phyloP scores from a whole-genome alignment of 2,329 filamentous ascomycete species.

The Colletotrichum sublineola region DNA sequence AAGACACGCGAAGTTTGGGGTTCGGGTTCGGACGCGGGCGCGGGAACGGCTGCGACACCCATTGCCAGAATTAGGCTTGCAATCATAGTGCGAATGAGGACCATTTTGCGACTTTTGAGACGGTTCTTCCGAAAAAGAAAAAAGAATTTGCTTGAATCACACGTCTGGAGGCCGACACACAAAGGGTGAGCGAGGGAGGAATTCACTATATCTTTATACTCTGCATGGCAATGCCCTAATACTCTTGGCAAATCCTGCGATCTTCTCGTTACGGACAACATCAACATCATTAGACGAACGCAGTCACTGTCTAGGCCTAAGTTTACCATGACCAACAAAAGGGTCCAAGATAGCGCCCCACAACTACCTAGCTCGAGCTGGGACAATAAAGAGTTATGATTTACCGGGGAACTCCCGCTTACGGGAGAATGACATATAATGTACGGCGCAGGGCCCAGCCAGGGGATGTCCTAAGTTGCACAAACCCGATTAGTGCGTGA shows the following conservation, averaged over 20 bases:
- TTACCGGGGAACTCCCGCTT: neutral
- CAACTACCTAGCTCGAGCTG: conserved; percentile 2
- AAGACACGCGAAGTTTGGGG: too few species aligned
- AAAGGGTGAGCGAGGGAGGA: neutral
- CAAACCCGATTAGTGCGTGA: conserved; percentile 17
- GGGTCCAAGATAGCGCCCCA: neutral
- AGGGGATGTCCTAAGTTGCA: conserved; percentile 14
- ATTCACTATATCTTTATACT: neutral
- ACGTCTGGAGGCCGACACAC: neutral
- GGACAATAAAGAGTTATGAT: conserved; percentile 5
- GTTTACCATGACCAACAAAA: conserved; percentile 11
- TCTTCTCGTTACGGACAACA: neutral
- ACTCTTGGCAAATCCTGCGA: neutral
- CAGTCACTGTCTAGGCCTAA: conserved; percentile 8
- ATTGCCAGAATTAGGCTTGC: conserved; percentile 11
- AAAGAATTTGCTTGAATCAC: neutral
- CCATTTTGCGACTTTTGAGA: conserved; percentile 18
- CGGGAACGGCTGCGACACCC: conserved; percentile 24
- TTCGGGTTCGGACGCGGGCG: conserved; percentile 1
- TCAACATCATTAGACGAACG: conserved; percentile 11
- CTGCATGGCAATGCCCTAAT: neutral
- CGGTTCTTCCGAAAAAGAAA: neutral
- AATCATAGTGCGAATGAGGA: conserved; percentile 18
- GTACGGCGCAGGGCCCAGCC: conserved; percentile 13
- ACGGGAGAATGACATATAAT: neutral